phyloP scores from a whole-genome alignment of 306 rosid genomes.

The Gynostemma pentaphyllum region DNA sequence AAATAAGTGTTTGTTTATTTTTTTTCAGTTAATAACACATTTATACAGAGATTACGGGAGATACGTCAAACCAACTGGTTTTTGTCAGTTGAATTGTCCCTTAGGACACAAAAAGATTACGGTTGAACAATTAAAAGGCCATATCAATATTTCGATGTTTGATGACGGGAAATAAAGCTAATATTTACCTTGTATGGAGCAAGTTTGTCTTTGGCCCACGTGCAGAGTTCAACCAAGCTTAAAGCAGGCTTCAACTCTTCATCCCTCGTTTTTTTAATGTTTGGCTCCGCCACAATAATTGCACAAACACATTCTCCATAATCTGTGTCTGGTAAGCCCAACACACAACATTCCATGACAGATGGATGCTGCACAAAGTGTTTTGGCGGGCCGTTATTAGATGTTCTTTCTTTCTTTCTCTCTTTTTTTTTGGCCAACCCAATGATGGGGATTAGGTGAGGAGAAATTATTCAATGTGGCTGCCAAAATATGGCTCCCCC shows the following conservation, averaged over 20 bases:
- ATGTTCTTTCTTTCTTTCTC: neutral
- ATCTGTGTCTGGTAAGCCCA: conserved; percentile 76
- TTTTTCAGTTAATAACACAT: neutral
- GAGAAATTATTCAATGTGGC: no score
- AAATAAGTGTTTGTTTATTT: neutral
- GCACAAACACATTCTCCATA: conserved; percentile 80
- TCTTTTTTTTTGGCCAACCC: neutral
- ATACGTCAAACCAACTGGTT: no score
- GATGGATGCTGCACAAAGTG: conserved; percentile 54
- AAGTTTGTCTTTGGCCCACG: conserved; percentile 73
- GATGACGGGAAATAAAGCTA: no score
- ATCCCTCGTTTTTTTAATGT: conserved; percentile 29
- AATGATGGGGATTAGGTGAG: no score
- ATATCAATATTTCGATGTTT: no score
- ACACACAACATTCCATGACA: conserved; percentile 72
- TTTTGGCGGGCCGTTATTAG: conserved; percentile 5
- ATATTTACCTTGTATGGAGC: conserved; percentile 99
- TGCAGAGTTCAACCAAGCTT: conserved; percentile 50
- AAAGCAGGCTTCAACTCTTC: conserved; percentile 43
- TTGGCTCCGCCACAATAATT: conserved; percentile 45
- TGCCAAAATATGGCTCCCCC: no score
- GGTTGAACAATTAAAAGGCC: neutral
- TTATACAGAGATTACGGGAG: neutral
- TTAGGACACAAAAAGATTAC: no score
- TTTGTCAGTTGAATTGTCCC: no score